Conservation (phyloP, 2,329 filamentous ascomycete species). For the Didymosphaeria variabile region DNA sequence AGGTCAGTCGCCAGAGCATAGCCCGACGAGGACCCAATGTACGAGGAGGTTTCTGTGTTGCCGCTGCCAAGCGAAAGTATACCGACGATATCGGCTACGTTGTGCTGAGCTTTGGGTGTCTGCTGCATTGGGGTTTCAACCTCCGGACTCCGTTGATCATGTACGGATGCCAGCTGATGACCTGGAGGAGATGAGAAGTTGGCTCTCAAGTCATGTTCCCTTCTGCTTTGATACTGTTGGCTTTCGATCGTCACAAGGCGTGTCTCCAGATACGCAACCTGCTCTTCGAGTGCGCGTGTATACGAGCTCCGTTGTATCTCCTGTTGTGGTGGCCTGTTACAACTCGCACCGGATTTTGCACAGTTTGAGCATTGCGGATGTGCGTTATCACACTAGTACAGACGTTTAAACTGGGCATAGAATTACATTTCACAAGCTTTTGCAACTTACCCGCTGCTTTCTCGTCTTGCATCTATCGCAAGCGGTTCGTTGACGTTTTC, state of each 20-base stretch:
- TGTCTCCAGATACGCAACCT: constrained; percentile 21
- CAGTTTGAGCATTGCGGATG: constrained; percentile 25
- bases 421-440: no score
- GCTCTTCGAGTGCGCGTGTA: constrained; percentile 24
- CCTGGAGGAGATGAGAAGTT: neutral
- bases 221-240: neutral
- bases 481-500: constrained; percentile 25
- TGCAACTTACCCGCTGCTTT: constrained; percentile 20
- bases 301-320: constrained; percentile 17
- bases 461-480: constrained; percentile 22
- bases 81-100: constrained; percentile 47
- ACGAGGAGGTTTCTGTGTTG: constrained; percentile 55
- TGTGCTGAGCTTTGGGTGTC: constrained; percentile 8
- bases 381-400: constrained; percentile 20
- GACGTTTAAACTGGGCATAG: no score
- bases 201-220: neutral
- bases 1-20: constrained; percentile 60
- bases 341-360: constrained; percentile 16
- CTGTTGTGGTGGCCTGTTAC: constrained; percentile 16
- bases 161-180: neutral
- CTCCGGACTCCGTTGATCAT: neutral
- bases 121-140: neutral
- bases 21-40: constrained; percentile 61
- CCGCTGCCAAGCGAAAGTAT: constrained; percentile 61
- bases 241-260: neutral